Conservation (phyloP, 2,329 filamentous ascomycete genomes). For the Phaeosphaeria sp. region DNA sequence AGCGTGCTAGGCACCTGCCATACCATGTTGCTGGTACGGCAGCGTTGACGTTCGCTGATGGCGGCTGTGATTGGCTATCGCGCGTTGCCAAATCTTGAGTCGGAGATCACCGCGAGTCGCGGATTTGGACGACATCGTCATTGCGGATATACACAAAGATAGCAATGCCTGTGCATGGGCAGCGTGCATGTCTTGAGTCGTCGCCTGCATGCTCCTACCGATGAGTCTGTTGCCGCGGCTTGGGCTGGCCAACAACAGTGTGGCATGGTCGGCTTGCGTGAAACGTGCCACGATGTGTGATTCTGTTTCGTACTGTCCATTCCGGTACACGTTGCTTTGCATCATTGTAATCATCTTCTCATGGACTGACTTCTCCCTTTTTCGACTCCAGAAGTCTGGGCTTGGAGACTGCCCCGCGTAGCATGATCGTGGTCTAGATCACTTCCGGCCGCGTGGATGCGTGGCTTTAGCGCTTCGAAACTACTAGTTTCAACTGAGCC, state of each 20-base stretch:
- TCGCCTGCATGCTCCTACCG: not conserved
- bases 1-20: not conserved
- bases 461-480: not conserved
- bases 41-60: not conserved
- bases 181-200: not conserved
- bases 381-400: not conserved
- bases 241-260: not conserved
- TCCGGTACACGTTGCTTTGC: too few species aligned
- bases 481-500: not conserved
- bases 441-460: not conserved
- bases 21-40: not conserved
- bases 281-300: too few species aligned
- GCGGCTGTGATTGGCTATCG: not conserved
- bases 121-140: not conserved
- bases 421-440: not conserved
- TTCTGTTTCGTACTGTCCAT: too few species aligned
- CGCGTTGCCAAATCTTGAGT: not conserved
- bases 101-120: slow-evolving; percentile 3
- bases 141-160: not conserved
- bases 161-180: not conserved
- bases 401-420: not conserved
- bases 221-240: not conserved
- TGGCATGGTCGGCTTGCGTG: not conserved
- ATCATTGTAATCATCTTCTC: too few species aligned
- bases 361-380: not conserved